Evolutionary conservation across 129 eudicot genomes (phyloP).

Genomic region (Dittrichia graveolens): DNA sequence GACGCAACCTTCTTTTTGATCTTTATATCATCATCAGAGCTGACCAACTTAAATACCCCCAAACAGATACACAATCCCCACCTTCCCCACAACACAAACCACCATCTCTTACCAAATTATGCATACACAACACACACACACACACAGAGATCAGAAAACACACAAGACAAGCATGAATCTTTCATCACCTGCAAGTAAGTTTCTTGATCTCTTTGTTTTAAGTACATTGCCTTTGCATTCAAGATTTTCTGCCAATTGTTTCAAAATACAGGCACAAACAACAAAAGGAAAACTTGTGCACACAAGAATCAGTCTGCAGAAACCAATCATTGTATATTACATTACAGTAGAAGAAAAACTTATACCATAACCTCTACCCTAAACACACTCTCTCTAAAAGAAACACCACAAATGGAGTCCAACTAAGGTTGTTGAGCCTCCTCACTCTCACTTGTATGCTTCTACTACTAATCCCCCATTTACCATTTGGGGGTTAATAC

Average conservation of each 20-base stretch:
- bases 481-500: constrained; percentile 43
- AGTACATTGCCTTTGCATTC: constrained; percentile 22
- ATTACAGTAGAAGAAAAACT: constrained; percentile 42
- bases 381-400: constrained; percentile 42
- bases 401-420: constrained; percentile 52
- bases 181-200: constrained; percentile 44
- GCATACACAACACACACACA: constrained; percentile 33
- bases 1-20: constrained; percentile 10
- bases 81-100: constrained; percentile 38
- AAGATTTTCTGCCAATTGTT: constrained; percentile 12
- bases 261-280: background rate
- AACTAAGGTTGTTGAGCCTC: constrained; percentile 53
- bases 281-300: constrained; percentile 34
- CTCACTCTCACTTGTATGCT: constrained; percentile 48
- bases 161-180: constrained; percentile 30
- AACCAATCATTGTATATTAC: constrained; percentile 54
- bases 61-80: constrained; percentile 31
- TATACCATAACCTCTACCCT: constrained; percentile 38
- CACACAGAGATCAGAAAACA: constrained; percentile 31
- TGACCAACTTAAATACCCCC: constrained; percentile 37
- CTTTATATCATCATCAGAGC: constrained; percentile 27
- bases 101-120: constrained; percentile 24
- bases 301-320: constrained; percentile 48
- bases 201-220: constrained; percentile 27
- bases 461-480: constrained; percentile 39